Evolutionary conservation across 2,329 filamentous ascomycete genomes (phyloP).

Genomic region (Claviceps humidiphila): DNA sequence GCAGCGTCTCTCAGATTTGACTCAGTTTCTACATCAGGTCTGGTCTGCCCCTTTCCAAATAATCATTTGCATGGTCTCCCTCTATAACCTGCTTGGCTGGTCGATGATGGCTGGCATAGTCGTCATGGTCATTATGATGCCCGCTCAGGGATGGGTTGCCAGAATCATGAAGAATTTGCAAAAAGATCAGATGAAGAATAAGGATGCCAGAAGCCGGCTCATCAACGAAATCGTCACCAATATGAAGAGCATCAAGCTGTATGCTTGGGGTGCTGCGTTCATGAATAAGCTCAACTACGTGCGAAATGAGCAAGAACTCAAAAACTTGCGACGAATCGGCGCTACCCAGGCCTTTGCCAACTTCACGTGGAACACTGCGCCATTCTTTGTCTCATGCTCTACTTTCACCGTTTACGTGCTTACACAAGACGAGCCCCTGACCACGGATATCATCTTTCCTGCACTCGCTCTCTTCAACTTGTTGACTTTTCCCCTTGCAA

Average conservation of each 20-base stretch:
- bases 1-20: constrained; percentile 84
- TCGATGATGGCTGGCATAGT: constrained; percentile 93
- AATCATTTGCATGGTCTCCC: constrained; percentile 81
- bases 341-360: constrained; percentile 89
- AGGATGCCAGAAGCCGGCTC: constrained; percentile 80
- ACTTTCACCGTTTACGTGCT: constrained; percentile 93
- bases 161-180: constrained; percentile 88
- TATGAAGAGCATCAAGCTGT: constrained; percentile 99
- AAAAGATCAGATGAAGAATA: constrained; percentile 98
- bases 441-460: constrained; percentile 91
- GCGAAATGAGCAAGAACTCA: constrained; percentile 87
- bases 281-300: constrained; percentile 96
- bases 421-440: constrained; percentile 66
- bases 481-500: constrained; percentile 83
- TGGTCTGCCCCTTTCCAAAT: constrained; percentile 99
- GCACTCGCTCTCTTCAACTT: constrained; percentile 89
- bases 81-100: constrained; percentile 87
- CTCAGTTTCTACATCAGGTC: constrained; percentile 87
- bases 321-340: constrained; percentile 91
- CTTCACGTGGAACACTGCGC: constrained; percentile 95
- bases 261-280: constrained; percentile 93
- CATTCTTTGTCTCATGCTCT: constrained; percentile 92
- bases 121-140: constrained; percentile 96
- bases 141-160: constrained; percentile 84
- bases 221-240: constrained; percentile 98